Conservation (phyloP, 2,329 filamentous ascomycete genomes). For the Nothophoma quercina region DNA sequence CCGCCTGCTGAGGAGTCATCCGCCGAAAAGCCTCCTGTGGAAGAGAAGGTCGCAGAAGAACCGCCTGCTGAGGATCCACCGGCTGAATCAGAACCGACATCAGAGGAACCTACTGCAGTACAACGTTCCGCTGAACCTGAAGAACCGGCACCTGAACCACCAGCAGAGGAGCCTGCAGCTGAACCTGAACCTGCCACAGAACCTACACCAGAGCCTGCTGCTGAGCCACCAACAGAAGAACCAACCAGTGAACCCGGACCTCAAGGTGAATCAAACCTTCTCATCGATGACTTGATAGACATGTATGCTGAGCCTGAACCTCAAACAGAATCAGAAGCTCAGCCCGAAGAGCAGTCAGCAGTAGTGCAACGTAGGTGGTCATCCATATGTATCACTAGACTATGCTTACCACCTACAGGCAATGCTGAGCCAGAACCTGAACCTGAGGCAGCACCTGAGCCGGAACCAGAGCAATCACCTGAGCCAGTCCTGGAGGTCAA, state of each 20-base stretch:
- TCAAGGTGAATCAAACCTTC: conserved; percentile 4
- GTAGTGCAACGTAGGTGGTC: too few relatives aligned
- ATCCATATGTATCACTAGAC: too few relatives aligned
- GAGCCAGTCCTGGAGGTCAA: conserved; percentile 6
- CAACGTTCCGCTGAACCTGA: not conserved
- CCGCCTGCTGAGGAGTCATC: not conserved
- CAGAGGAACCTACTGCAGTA: not conserved
- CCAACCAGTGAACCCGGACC: conserved; percentile 8
- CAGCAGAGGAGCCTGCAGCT: conserved; percentile 7
- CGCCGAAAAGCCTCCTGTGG: not conserved
- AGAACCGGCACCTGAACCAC: not conserved
- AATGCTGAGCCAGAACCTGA: conserved; percentile 6
- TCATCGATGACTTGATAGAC: not conserved
- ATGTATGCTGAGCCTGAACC: conserved; percentile 7
- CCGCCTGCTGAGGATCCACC: not conserved
- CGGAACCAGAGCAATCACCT: conserved; percentile 3
- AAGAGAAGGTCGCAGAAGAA: not conserved
- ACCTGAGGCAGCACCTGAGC: not conserved
- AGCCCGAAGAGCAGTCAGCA: too few relatives aligned
- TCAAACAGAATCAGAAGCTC: conserved; percentile 7
- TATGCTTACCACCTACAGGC: too few relatives aligned
- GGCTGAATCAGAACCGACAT: not conserved
- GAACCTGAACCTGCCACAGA: not conserved
- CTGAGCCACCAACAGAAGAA: not conserved
- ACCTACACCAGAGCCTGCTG: not conserved